Evolutionary conservation across 1,139 yeast genomes (phyloP), one percentile per base, ranked within the genome.

Genomic region (Kodamaea derodonti): DNA sequence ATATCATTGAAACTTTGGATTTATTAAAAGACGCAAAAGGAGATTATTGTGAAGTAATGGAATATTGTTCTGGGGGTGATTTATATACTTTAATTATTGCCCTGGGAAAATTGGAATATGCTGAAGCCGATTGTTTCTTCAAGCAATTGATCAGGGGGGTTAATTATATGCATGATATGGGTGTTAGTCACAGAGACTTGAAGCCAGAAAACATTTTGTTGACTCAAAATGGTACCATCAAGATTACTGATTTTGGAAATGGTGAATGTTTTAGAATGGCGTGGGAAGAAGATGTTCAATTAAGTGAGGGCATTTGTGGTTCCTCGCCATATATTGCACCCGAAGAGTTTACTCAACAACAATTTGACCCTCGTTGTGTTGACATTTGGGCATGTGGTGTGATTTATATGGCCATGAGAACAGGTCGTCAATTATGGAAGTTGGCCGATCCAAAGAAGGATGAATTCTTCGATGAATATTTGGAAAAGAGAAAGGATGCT

Each of bases 381-480:
- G 97, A 92, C 58, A 79, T 92, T 31, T 92, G 98, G 98, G 84
- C 97, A 0, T 83, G 95, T 58, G 98, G 97, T 33, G 94, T 92
- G 14, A 86, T 92, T 30, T 92, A 90, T 59, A 88, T 92, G 97
- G 97, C 96, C 8, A 90, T 92, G 97, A 73, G 97, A 52, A 86
- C 96, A 0, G 98, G 97, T 1, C 72, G 95, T 37, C 95, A 90
- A 51, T 62, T 92, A 38, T 92, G 98, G 98, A 81, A 84, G 48
- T 66, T 80, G 39, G 97, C 97, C 3, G 78, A 77, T 42, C 62
- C 72, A 2, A 73, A 69, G 31, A 86, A 80, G 35, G 97, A 92
- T 56, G 94, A 82, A 47, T 86, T 84, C 54, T 90, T 80, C 57
- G 64, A 69, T 31, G 80, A 75, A 47, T 92, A 90, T 52, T 62